phyloP scores from a whole-genome alignment of 1,284 basidiomycete species.

The Ganoderma multipileum region DNA sequence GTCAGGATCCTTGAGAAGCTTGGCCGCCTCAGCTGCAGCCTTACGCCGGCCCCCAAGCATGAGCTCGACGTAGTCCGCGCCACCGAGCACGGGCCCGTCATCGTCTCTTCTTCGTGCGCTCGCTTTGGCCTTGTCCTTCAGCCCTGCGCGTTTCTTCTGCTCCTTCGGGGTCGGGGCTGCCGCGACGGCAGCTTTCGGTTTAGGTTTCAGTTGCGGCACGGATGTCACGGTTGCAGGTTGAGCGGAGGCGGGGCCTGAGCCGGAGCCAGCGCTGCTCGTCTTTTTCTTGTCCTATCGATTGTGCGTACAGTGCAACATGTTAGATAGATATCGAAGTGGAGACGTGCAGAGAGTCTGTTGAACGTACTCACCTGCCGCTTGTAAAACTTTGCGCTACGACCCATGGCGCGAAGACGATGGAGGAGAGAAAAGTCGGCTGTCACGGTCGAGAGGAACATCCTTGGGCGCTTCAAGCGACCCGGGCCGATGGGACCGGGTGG shows the following conservation, averaged over 20 bases:
- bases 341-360: neutral
- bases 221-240: constrained; percentile 13
- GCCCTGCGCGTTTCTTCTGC: constrained; percentile 52
- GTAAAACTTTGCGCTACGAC: constrained; percentile 23
- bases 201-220: constrained; percentile 19
- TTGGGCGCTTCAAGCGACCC: neutral
- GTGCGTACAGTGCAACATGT: neutral
- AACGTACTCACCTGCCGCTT: constrained; percentile 11
- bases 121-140: constrained; percentile 45
- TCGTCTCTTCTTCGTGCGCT: constrained; percentile 34
- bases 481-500: neutral
- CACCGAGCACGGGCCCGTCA: constrained; percentile 64
- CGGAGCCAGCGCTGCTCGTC: constrained; percentile 25
- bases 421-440: neutral
- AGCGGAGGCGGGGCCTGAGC: constrained; percentile 9
- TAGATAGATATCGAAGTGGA: neutral
- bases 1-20: constrained; percentile 49
- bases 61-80: constrained; percentile 76
- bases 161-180: constrained; percentile 30
- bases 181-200: constrained; percentile 14
- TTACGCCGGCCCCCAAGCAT: constrained; percentile 73
- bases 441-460: neutral
- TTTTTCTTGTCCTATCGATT: constrained; percentile 32
- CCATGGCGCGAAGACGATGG: constrained; percentile 7
- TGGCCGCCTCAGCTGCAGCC: constrained; percentile 67